phyloP scores from a whole-genome alignment of 352 stramenopile species.

The Aphanomyces euteiches region DNA sequence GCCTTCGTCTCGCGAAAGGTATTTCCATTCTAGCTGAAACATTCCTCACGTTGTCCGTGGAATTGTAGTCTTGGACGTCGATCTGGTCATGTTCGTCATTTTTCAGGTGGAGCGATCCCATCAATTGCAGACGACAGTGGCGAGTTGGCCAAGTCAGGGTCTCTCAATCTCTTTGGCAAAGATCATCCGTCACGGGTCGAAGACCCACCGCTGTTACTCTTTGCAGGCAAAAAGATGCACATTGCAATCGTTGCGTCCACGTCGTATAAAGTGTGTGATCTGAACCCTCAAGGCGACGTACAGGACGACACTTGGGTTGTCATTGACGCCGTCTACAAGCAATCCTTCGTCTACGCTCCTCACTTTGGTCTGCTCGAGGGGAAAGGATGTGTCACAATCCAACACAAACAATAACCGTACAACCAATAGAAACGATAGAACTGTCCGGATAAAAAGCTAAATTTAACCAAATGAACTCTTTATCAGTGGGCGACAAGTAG shows the following conservation, averaged over 20 bases:
- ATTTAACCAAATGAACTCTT: no score
- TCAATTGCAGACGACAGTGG: neutral
- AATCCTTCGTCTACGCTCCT: slow-evolving; percentile 28
- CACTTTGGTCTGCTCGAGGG: slow-evolving; percentile 24
- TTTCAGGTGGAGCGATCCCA: neutral
- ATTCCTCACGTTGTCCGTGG: neutral
- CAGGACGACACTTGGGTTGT: slow-evolving; percentile 19
- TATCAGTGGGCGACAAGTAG: no score
- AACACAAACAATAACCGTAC: slow-evolving; percentile 8
- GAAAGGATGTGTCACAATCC: slow-evolving; percentile 15
- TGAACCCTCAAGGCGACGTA: slow-evolving; percentile 24
- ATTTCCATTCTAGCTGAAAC: neutral
- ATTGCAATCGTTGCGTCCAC: slow-evolving; percentile 26
- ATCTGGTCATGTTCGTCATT: slow-evolving; percentile 4
- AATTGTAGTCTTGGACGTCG: neutral
- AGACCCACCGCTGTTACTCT: slow-evolving; percentile 16
- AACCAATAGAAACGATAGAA: slow-evolving; percentile 3
- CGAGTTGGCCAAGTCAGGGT: neutral
- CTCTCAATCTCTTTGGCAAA: slow-evolving; percentile 23
- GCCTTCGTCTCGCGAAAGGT: neutral
- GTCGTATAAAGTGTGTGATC: slow-evolving; percentile 29
- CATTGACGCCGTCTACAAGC: slow-evolving; percentile 21
- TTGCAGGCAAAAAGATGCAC: slow-evolving; percentile 29
- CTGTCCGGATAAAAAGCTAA: neutral
- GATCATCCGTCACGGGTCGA: slow-evolving; percentile 12